phyloP scores from a whole-genome alignment of 768 basidiomycete genomes.

The Lactarius tabidus region DNA sequence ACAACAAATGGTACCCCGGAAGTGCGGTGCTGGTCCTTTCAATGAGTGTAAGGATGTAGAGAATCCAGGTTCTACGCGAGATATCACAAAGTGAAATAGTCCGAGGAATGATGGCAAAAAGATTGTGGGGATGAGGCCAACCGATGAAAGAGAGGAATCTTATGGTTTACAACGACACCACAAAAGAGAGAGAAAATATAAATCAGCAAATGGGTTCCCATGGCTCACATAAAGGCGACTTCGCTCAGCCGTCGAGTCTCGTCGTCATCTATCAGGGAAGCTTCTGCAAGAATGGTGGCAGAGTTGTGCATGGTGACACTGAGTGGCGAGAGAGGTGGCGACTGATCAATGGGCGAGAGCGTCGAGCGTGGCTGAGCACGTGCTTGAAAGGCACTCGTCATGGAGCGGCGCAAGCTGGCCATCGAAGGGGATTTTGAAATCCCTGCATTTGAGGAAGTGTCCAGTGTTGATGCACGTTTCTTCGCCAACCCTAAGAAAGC shows the following conservation, averaged over 20 bases:
- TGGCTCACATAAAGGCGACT: slow-evolving; percentile 52
- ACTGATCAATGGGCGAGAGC: background rate
- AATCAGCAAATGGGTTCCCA: background rate
- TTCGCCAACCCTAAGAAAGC: slow-evolving; percentile 1
- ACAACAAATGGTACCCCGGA: background rate
- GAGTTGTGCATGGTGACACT: slow-evolving; percentile 56
- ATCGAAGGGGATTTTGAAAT: slow-evolving; percentile 8
- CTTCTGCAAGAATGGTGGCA: slow-evolving; percentile 52
- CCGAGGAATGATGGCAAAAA: background rate
- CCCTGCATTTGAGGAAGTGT: background rate
- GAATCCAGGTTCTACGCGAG: background rate
- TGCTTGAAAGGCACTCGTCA: background rate
- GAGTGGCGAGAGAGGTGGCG: slow-evolving; percentile 39
- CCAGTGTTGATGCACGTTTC: slow-evolving; percentile 8
- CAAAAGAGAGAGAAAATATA: no score
- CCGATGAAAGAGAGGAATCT: background rate
- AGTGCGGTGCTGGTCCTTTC: background rate
- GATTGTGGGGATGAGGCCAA: background rate
- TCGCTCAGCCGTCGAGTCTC: slow-evolving; percentile 69
- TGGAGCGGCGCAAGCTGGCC: slow-evolving; percentile 13
- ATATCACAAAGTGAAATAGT: background rate
- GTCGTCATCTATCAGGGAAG: slow-evolving; percentile 56
- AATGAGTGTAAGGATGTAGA: background rate
- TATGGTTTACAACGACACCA: background rate
- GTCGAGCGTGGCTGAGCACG: slow-evolving; percentile 2